Percentiles rank a stretch among this genome's conserved stretches.
These are phyloP conservation scores for Wickerhamiella kazuoi DNA, from an alignment of 805 yeast species.

Conservation along the genomic window DNA sequence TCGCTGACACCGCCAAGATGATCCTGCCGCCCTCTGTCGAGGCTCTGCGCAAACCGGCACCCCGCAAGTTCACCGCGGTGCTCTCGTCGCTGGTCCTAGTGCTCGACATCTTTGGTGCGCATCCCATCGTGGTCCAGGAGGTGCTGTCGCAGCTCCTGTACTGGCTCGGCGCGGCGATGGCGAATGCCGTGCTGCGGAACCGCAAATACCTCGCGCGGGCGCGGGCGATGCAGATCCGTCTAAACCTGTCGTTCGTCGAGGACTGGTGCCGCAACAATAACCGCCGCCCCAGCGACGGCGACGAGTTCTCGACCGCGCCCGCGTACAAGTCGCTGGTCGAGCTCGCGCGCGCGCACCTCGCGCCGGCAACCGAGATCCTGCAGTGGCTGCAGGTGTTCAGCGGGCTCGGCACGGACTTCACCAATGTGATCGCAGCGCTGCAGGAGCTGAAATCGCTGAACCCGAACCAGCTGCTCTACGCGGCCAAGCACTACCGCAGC, in stretches of 20 bases:
- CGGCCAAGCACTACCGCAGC: conserved; percentile 59
- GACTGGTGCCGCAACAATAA: conserved; percentile 79
- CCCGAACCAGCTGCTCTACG: conserved; percentile 50
- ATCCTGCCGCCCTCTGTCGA: conserved; percentile 66
- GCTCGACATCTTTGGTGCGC: conserved; percentile 62
- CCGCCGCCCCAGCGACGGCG: conserved; percentile 26
- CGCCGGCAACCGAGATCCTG: conserved; percentile 57
- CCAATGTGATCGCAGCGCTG: conserved; percentile 22
- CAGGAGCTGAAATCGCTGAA: conserved; percentile 51
- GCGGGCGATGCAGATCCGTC: conserved; percentile 74
- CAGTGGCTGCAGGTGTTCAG: conserved; percentile 87
- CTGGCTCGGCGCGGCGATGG: conserved; percentile 55
- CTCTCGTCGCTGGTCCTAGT: conserved; percentile 80
- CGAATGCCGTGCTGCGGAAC: conserved; percentile 52
- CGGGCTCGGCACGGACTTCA: conserved; percentile 36
- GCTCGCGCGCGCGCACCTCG: conserved; percentile 48
- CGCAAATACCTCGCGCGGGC: conserved; percentile 61
- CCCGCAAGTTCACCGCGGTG: conserved; percentile 66
- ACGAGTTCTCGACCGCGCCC: conserved; percentile 11
- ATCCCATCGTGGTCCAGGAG: conserved; percentile 60
- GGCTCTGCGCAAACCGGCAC: conserved; percentile 73
- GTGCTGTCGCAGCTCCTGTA: conserved; percentile 60
- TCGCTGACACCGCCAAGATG: conserved; percentile 58
- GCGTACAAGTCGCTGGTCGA: conserved; percentile 42
- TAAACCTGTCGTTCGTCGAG: conserved; percentile 71